Base-by-base conservation (phyloP, 129 eudicot species). In the Flaveria brownii region DNA sequence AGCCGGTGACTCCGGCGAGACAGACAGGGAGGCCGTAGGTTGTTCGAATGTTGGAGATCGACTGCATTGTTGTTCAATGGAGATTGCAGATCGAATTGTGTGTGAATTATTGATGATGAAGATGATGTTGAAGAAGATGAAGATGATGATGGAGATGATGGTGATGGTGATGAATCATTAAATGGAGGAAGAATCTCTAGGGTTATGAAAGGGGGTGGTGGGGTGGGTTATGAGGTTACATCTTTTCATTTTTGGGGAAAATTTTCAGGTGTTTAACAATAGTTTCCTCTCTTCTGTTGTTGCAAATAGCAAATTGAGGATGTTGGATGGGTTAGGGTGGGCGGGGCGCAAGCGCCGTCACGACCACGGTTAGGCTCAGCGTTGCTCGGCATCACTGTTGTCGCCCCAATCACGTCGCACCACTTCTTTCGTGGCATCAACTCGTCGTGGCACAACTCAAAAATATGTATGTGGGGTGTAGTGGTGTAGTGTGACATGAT, bases 21-120 rank as follows among this genome's bases (percentile, higher is more conserved):
- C 88, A 81, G 16, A 84, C 64, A 33, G 88, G 88, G 66, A 84
- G 85, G 63, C 83, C 88, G 45, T 51, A 26, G 78, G 77, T 77
- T 74, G 79, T 41, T 12, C 75, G 77, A 61, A 73, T 72, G 83
- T 60, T 68, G 45, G 36, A 42, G 77, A 72, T 77, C 45, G 82
- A 56, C 78, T 69, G 82, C 85, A 43, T 76, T 46, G 69, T 71
- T 65, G 25, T 36, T 36, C 41, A 52, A 66, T 23, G 81, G 81
- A 39, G 43, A 76, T 50, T 36, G 41, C 14, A 14, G 25, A 6
- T 71, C 56, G 7, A 9, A 5, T 5, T 36, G 41, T 36, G 7
- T 36, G 41, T 36, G 41, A 36, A 36, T 36, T 36, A 36, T 36
- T 36, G 41, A 5, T 4, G 41, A 30, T 69, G 41, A 17, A 15